These are phyloP conservation scores for Blastomyces silverae DNA, from an alignment of 2,329 filamentous ascomycete species.

Conservation along the genomic window DNA sequence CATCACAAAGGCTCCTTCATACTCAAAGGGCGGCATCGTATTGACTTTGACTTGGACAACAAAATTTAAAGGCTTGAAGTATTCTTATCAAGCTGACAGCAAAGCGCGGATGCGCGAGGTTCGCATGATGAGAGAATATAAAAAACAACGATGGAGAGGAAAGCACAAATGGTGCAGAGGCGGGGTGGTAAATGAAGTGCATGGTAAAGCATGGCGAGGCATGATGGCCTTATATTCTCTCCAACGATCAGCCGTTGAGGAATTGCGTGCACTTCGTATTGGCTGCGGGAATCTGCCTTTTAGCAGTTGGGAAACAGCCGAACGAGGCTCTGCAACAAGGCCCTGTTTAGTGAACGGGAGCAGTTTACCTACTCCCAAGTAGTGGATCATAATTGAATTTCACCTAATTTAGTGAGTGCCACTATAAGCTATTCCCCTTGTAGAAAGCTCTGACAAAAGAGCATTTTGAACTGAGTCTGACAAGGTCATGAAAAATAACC, in stretches of 20 bases:
- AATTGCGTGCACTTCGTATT: not conserved
- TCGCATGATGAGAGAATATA: not conserved
- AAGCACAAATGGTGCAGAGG: not conserved
- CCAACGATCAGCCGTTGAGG: not conserved
- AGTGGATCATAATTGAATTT: too few relatives aligned
- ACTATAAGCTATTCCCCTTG: too few relatives aligned
- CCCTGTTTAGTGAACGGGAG: too few relatives aligned
- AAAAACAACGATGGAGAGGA: not conserved
- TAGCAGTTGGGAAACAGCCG: not conserved
- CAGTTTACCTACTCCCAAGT: too few relatives aligned
- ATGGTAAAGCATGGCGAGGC: not conserved
- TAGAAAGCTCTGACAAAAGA: too few relatives aligned
- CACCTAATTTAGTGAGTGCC: too few relatives aligned
- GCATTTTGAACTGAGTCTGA: too few relatives aligned
- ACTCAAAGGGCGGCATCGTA: not conserved
- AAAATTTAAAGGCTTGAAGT: not conserved
- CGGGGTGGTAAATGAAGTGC: too few relatives aligned
- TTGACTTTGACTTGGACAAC: not conserved
- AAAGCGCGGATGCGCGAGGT: not conserved
- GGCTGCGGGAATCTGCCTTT: not conserved
- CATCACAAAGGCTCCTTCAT: not conserved
- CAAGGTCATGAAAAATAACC: too few relatives aligned
- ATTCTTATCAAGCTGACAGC: not conserved
- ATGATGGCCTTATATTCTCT: not conserved
- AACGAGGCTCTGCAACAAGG: slow-evolving; percentile 8